Percentiles rank a stretch among this genome's conserved stretches.
Evolutionary conservation across 164 flowering plant species (phyloP).

Genomic region (Vitis vinifera): ASM3070453v1 NC_081806.1:5872501-5873000

Average conservation of each 20-base stretch:
- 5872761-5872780: not conserved
- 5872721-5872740: constrained; percentile 66
- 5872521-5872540: constrained; percentile 71
- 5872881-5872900: no score
- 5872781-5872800: no score
- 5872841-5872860: no score
- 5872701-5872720: constrained; percentile 56
- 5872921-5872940: no score
- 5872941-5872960: no score
- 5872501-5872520: constrained; percentile 63
- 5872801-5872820: no score
- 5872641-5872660: constrained; percentile 53
- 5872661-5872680: constrained; percentile 66
- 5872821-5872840: no score
- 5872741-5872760: constrained; percentile 1
- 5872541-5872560: constrained; percentile 67
- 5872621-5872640: constrained; percentile 67
- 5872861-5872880: no score
- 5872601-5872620: constrained; percentile 61
- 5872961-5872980: no score
- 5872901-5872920: no score
- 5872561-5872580: constrained; percentile 65
- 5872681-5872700: constrained; percentile 53
- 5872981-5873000: no score
- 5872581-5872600: constrained; percentile 45